phyloP scores from a whole-genome alignment of 768 basidiomycete species.

The Lentinula lateritia region DNA sequence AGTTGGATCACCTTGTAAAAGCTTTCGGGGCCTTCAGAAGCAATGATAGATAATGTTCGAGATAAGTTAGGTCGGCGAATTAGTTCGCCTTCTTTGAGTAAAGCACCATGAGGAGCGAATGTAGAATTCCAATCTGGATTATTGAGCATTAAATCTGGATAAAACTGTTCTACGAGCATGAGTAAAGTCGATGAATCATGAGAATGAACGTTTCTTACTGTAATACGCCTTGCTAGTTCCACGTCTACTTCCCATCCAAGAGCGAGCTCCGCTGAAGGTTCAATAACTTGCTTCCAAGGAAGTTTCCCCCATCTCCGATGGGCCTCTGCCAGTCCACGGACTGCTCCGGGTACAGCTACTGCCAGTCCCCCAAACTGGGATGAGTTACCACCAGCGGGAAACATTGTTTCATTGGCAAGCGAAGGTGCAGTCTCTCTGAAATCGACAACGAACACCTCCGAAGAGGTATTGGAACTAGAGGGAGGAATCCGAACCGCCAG shows the following conservation, averaged over 20 bases:
- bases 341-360: slow-evolving; percentile 88
- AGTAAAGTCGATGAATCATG: not conserved
- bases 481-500: slow-evolving; percentile 80
- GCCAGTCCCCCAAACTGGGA: slow-evolving; percentile 75
- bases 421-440: slow-evolving; percentile 86
- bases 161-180: slow-evolving; percentile 23
- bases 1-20: slow-evolving; percentile 65
- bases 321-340: slow-evolving; percentile 81
- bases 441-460: slow-evolving; percentile 71
- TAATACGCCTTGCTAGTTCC: slow-evolving; percentile 72
- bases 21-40: slow-evolving; percentile 67
- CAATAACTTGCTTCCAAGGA: slow-evolving; percentile 72
- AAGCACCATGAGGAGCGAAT: slow-evolving; percentile 71
- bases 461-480: slow-evolving; percentile 28
- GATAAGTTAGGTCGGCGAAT: slow-evolving; percentile 74
- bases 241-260: slow-evolving; percentile 72
- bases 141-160: slow-evolving; percentile 50
- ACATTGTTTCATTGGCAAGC: slow-evolving; percentile 75
- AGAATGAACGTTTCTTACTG: slow-evolving; percentile 33
- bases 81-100: slow-evolving; percentile 70
- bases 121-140: slow-evolving; percentile 75
- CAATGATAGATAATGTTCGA: slow-evolving; percentile 68
- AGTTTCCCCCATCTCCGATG: slow-evolving; percentile 79
- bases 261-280: slow-evolving; percentile 72
- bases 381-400: slow-evolving; percentile 40